These are phyloP conservation scores for Fusarium sp. DNA, from an alignment of 2,329 filamentous ascomycete species.

Conservation along the genomic window DNA sequence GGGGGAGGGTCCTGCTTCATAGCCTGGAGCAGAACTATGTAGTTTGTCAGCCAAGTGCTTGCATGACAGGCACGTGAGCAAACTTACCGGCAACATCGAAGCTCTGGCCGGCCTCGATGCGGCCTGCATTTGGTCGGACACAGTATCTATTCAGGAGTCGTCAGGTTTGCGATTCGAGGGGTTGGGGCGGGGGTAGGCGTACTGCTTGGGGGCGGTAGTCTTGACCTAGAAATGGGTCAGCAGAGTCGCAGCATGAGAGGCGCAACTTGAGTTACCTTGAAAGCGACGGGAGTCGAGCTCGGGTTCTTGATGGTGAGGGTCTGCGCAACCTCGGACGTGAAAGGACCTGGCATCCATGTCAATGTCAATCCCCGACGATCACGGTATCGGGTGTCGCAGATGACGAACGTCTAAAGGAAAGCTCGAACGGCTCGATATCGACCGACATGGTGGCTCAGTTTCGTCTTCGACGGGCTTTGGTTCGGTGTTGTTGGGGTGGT, in stretches of 20 bases:
- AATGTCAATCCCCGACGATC: slow-evolving; percentile 33
- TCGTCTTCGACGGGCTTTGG: slow-evolving; percentile 7
- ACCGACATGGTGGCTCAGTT: slow-evolving; percentile 81
- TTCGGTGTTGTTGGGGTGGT: slow-evolving; percentile 27
- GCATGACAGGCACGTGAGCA: neutral
- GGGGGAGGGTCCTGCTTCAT: slow-evolving; percentile 94
- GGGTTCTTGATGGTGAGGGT: slow-evolving; percentile 74
- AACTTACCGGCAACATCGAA: slow-evolving; percentile 90
- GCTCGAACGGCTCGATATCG: slow-evolving; percentile 90
- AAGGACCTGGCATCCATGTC: slow-evolving; percentile 65
- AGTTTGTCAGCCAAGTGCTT: slow-evolving; percentile 21
- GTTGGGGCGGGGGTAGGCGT: slow-evolving; percentile 48
- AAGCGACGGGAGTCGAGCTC: slow-evolving; percentile 72
- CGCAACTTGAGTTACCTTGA: slow-evolving; percentile 68
- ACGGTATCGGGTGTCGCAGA: slow-evolving; percentile 14
- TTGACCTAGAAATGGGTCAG: slow-evolving; percentile 78
- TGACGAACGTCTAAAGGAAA: slow-evolving; percentile 89
- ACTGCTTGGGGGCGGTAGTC: slow-evolving; percentile 99
- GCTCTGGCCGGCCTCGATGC: slow-evolving; percentile 88
- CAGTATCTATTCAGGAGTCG: slow-evolving; percentile 79
- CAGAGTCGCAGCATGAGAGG: slow-evolving; percentile 3
- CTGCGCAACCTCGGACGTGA: slow-evolving; percentile 74
- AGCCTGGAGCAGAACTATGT: slow-evolving; percentile 88
- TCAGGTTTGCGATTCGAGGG: slow-evolving; percentile 29
- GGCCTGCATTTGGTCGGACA: slow-evolving; percentile 95